These are phyloP conservation scores for Magnaporthiopsis incrustans DNA, from an alignment of 2,329 filamentous ascomycete genomes.

Conservation along the genomic window DNA sequence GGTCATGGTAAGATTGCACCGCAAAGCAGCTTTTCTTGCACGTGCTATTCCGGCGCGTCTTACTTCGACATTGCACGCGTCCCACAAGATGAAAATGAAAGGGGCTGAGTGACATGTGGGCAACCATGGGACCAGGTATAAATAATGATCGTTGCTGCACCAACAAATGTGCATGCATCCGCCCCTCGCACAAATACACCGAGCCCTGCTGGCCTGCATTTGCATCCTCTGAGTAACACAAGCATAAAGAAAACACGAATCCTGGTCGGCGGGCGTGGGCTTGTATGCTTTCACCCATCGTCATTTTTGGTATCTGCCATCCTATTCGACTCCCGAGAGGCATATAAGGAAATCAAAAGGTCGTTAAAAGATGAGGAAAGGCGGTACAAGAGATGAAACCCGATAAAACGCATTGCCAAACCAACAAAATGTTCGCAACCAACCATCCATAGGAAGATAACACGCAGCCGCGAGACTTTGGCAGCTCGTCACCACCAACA, in stretches of 20 bases:
- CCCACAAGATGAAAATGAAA: background rate
- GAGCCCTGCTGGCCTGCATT: background rate
- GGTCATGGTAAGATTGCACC: background rate
- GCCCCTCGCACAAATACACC: background rate
- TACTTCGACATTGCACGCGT: background rate
- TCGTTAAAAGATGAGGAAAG: background rate
- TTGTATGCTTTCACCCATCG: no score
- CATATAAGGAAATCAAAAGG: background rate
- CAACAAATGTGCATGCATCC: background rate
- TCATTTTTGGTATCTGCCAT: background rate
- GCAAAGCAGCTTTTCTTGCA: background rate
- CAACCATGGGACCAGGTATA: no score
- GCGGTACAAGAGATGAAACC: background rate
- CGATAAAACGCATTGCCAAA: background rate
- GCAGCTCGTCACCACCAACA: background rate
- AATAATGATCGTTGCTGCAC: background rate
- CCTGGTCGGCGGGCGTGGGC: no score
- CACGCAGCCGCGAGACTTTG: background rate
- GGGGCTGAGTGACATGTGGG: background rate
- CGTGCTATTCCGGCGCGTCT: background rate
- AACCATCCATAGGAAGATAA: background rate
- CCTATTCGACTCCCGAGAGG: background rate
- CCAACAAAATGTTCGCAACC: background rate
- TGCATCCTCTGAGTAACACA: background rate
- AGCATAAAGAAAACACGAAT: background rate